Percentiles rank a stretch among this genome's conserved stretches.
phyloP scores from a whole-genome alignment of 768 basidiomycete genomes.

The Tricholoma saponaceum region DNA sequence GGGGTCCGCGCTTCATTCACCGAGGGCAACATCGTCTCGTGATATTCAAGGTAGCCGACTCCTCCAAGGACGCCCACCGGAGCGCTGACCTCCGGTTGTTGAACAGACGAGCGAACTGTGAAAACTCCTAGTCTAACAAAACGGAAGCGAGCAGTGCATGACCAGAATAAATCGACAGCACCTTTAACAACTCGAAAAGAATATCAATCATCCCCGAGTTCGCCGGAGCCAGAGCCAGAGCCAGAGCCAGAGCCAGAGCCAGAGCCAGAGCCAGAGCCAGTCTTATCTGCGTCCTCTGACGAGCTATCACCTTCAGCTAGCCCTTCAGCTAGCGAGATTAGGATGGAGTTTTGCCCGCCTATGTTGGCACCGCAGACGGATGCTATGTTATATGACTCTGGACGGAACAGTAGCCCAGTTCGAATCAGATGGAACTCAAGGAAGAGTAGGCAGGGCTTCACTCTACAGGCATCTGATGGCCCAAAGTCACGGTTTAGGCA shows the following conservation, averaged over 20 bases:
- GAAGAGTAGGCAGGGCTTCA: background rate
- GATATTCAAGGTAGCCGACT: background rate
- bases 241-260: too few relatives aligned
- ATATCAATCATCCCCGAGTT: background rate
- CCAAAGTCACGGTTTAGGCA: slow-evolving; percentile 1
- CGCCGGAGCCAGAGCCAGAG: background rate
- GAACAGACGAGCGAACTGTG: background rate
- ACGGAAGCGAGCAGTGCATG: background rate
- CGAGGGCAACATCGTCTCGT: background rate
- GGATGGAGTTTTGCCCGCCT: background rate
- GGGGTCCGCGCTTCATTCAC: background rate
- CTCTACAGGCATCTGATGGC: background rate
- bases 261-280: background rate
- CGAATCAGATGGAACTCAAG: slow-evolving; percentile 1
- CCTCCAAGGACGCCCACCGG: background rate
- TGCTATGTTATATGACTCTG: background rate
- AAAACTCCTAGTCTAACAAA: background rate
- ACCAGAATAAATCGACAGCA: background rate
- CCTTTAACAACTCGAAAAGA: background rate
- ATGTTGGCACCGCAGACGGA: background rate
- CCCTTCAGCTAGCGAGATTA: background rate
- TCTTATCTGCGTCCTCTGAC: background rate
- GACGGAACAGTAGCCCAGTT: background rate
- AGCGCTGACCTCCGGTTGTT: background rate
- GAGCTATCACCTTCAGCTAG: background rate